Percentiles rank a stretch among this genome's conserved stretches.
These are phyloP conservation scores for Forsythia suspensa DNA, from an alignment of 257 asterid species.

Conservation along the genomic window DNA sequence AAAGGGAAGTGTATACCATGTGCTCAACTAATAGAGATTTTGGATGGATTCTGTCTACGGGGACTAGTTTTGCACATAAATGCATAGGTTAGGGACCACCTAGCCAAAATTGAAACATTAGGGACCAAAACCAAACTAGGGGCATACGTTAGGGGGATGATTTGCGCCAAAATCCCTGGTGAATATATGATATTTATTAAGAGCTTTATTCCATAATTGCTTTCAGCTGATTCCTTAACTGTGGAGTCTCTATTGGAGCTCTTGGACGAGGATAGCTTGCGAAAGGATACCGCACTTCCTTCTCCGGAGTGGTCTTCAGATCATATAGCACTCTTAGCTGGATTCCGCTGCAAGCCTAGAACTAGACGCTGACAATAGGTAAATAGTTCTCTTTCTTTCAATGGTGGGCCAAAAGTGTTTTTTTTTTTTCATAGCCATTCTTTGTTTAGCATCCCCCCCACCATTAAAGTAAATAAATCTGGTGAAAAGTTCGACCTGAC, in stretches of 20 bases:
- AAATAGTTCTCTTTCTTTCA: background rate
- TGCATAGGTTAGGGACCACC: no score
- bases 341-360: constrained; percentile 86
- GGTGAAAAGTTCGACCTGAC: background rate
- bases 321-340: constrained; percentile 95
- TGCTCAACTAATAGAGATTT: no score
- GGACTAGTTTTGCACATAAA: no score
- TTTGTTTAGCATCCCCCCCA: background rate
- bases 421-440: background rate
- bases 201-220: background rate
- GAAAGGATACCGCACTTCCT: constrained; percentile 97
- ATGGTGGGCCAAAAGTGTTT: background rate
- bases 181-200: background rate
- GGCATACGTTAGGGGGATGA: no score
- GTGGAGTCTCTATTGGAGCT: constrained; percentile 95
- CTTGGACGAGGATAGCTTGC: constrained; percentile 87
- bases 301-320: constrained; percentile 99
- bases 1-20: no score
- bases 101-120: no score
- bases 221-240: constrained; percentile 79
- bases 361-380: constrained; percentile 68
- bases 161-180: background rate
- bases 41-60: no score
- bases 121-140: no score
- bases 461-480: background rate